phyloP scores from a whole-genome alignment of 257 asterid species.

The Dorcoceras hygrometricum region DNA sequence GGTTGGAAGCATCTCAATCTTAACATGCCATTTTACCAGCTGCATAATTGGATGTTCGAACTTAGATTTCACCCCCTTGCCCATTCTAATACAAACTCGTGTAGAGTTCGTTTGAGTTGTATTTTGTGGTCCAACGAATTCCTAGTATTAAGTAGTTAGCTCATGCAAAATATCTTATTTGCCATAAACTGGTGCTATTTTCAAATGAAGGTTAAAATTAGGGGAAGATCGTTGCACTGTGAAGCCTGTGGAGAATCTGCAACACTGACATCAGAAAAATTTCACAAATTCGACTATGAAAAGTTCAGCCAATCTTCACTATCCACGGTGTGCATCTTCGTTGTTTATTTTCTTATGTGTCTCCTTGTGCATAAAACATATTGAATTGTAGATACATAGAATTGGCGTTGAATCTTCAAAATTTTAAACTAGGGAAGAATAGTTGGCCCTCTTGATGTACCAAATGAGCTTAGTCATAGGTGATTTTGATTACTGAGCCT shows the following conservation, averaged over 20 bases:
- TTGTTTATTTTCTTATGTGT: background rate
- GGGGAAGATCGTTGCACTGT: conserved; percentile 77
- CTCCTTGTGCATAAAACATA: background rate
- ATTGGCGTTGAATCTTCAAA: background rate
- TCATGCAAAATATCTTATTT: too few species aligned
- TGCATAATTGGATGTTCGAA: background rate
- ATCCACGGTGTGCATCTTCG: conserved; percentile 32
- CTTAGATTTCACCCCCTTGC: background rate
- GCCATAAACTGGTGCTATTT: background rate
- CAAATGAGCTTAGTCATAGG: background rate
- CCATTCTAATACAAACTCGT: conserved; percentile 10
- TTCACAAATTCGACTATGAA: conserved; percentile 61
- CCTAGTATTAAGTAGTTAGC: background rate
- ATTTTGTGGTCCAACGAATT: background rate
- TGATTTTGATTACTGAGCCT: background rate
- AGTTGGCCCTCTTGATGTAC: background rate
- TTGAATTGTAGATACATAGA: conserved; percentile 3
- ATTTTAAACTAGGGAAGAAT: background rate
- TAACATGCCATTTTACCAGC: background rate
- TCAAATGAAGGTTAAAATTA: conserved; percentile 54
- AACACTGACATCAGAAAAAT: conserved; percentile 42
- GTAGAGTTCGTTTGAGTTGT: background rate
- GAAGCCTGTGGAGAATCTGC: conserved; percentile 74
- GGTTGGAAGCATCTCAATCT: background rate
- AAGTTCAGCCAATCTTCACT: conserved; percentile 43